These are phyloP conservation scores for Fusarium citri DNA, from an alignment of 2,329 filamentous ascomycete genomes.

Conservation along the genomic window DNA sequence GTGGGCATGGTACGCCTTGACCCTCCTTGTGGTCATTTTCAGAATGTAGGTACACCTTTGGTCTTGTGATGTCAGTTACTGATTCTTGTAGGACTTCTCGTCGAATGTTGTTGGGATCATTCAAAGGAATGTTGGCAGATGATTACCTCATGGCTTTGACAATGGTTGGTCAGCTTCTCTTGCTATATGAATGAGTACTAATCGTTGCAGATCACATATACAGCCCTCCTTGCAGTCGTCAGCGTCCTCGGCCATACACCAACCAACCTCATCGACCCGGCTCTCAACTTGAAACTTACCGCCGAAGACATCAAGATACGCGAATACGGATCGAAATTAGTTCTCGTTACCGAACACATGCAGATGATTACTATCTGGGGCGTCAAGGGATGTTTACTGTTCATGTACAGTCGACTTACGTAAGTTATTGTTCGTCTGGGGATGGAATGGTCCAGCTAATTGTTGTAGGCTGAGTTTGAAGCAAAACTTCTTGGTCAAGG, in stretches of 20 bases:
- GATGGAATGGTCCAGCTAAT: rapidly evolving
- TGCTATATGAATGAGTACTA: background rate
- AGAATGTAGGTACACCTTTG: conserved; percentile 51
- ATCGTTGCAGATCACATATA: conserved; percentile 31
- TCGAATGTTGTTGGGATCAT: conserved; percentile 55
- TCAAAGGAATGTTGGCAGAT: conserved; percentile 62
- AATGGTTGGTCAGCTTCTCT: conserved; percentile 50
- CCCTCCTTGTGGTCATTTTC: conserved; percentile 51
- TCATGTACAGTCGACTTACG: conserved; percentile 66
- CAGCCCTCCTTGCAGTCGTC: conserved; percentile 38
- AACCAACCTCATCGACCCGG: conserved; percentile 67
- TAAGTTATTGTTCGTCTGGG: conserved; percentile 40
- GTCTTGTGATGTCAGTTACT: background rate
- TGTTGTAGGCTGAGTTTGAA: conserved; percentile 54
- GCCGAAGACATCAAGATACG: conserved; percentile 56
- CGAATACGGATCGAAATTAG: conserved; percentile 67
- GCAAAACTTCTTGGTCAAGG: conserved; percentile 58
- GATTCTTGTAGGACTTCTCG: conserved; percentile 50
- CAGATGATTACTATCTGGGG: conserved; percentile 69
- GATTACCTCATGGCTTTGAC: conserved; percentile 67
- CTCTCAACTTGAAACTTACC: conserved; percentile 59
- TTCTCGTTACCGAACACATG: conserved; percentile 69
- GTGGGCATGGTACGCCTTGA: conserved; percentile 58
- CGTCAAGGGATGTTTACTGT: conserved; percentile 64
- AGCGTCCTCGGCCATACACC: conserved; percentile 53